A percentile compares a stretch with the other conserved stretches of the same genome.
Conservation (phyloP, 2,329 filamentous ascomycete species). For the Basipetospora chlamydospora region DNA sequence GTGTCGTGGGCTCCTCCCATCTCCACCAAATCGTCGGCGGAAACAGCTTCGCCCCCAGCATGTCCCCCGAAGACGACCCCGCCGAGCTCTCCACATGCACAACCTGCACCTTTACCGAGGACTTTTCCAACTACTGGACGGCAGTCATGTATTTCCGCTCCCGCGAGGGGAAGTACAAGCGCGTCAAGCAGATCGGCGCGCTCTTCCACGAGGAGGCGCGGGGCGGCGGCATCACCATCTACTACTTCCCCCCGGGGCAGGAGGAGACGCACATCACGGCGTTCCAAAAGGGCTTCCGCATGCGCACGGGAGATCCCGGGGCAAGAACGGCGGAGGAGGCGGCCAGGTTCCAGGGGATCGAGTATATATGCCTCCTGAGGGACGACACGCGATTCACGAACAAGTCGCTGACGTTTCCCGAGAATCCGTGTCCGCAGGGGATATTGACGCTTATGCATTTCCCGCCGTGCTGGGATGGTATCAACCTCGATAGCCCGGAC, state of each 20-base stretch:
- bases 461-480: slow-evolving; percentile 40
- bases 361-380: slow-evolving; percentile 29
- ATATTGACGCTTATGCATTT: slow-evolving; percentile 38
- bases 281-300: slow-evolving; percentile 31
- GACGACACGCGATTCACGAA: slow-evolving; percentile 33
- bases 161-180: slow-evolving; percentile 8
- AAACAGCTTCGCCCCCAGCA: slow-evolving; percentile 28
- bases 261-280: slow-evolving; percentile 23
- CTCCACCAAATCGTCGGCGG: slow-evolving; percentile 45
- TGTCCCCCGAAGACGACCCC: slow-evolving; percentile 15
- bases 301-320: slow-evolving; percentile 28
- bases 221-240: slow-evolving; percentile 25
- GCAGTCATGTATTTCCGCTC: slow-evolving; percentile 8
- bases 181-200: slow-evolving; percentile 20
- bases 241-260: slow-evolving; percentile 20
- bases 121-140: slow-evolving; percentile 10
- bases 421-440: slow-evolving; percentile 30
- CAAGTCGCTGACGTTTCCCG: slow-evolving; percentile 34
- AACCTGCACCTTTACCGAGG: slow-evolving; percentile 8
- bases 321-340: slow-evolving; percentile 15
- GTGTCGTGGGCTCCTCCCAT: slow-evolving; percentile 35
- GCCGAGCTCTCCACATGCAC: slow-evolving; percentile 7
- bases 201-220: slow-evolving; percentile 23
- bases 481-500: slow-evolving; percentile 31
- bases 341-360: slow-evolving; percentile 24